These are phyloP conservation scores for Metschnikowia proteae DNA, from an alignment of 805 yeast genomes.

Conservation along the genomic window DNA sequence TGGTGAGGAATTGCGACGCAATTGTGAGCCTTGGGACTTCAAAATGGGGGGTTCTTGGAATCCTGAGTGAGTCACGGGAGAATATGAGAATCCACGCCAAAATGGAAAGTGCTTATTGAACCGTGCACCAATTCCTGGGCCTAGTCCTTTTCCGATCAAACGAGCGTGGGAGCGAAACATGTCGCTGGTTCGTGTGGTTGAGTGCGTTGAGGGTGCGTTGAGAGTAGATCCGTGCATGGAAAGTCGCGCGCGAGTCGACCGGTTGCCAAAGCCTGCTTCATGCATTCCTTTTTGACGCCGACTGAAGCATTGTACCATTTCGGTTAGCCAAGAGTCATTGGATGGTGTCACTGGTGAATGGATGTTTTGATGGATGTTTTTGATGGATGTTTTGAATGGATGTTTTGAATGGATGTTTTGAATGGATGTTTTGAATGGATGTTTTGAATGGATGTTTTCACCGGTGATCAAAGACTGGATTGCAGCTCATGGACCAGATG, in stretches of 20 bases:
- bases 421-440: too few relatives aligned
- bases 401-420: too few relatives aligned
- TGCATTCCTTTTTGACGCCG: too few relatives aligned
- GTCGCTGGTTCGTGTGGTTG: background rate
- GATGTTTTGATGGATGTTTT: too few relatives aligned
- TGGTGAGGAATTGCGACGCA: background rate
- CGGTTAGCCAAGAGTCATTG: too few relatives aligned
- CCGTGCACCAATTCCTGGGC: background rate
- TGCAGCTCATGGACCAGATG: too few relatives aligned
- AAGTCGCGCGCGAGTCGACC: background rate
- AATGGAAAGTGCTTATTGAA: background rate
- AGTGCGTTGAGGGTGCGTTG: background rate
- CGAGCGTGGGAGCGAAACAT: background rate
- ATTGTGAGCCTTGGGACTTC: background rate
- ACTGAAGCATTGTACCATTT: too few relatives aligned
- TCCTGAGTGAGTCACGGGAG: slow-evolving; percentile 3
- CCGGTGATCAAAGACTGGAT: too few relatives aligned
- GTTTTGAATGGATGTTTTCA: too few relatives aligned
- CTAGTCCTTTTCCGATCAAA: background rate
- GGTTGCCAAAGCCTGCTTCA: too few relatives aligned
- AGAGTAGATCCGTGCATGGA: background rate
- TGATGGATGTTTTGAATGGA: too few relatives aligned
- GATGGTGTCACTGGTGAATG: too few relatives aligned
- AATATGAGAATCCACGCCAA: background rate
- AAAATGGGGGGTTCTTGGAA: slow-evolving; percentile 13